Conservation (phyloP, 192 early-diverging fungal genomes). For the Gaertneriomyces semiglobifer region DNA sequence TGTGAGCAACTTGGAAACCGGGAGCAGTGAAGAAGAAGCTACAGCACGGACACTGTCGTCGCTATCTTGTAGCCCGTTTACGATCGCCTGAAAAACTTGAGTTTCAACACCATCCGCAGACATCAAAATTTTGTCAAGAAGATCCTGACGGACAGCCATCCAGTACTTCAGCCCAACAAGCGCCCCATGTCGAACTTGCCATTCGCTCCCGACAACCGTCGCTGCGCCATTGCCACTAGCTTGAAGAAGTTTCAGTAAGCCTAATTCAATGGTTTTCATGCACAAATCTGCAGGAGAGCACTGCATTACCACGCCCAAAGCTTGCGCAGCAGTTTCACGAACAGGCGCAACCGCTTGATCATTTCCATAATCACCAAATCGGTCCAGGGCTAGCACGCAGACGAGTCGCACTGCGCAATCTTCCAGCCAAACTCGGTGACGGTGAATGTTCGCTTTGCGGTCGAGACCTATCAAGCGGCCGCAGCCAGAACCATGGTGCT, state of each 20-base stretch:
- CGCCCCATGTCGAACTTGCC: slow-evolving; percentile 92
- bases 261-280: slow-evolving; percentile 53
- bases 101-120: slow-evolving; percentile 44
- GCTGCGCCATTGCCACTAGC: slow-evolving; percentile 37
- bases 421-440: slow-evolving; percentile 79
- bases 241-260: slow-evolving; percentile 56
- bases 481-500: slow-evolving; percentile 77
- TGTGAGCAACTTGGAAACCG: slow-evolving; percentile 77
- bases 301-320: slow-evolving; percentile 66
- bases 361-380: slow-evolving; percentile 94
- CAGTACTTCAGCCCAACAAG: slow-evolving; percentile 91
- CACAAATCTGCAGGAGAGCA: slow-evolving; percentile 49
- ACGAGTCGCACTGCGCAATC: slow-evolving; percentile 86
- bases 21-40: slow-evolving; percentile 83
- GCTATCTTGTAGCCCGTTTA: slow-evolving; percentile 72
- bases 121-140: slow-evolving; percentile 70
- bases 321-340: slow-evolving; percentile 86
- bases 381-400: slow-evolving; percentile 90
- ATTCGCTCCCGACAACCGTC: slow-evolving; percentile 27
- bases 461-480: slow-evolving; percentile 64
- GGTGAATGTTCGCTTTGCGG: slow-evolving; percentile 52
- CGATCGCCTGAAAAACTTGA: slow-evolving; percentile 68
- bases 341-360: slow-evolving; percentile 95
- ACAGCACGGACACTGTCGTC: slow-evolving; percentile 97
- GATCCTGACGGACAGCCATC: slow-evolving; percentile 84